phyloP scores from a whole-genome alignment of 1,284 basidiomycete genomes.

The Stereum hirsutum region DNA sequence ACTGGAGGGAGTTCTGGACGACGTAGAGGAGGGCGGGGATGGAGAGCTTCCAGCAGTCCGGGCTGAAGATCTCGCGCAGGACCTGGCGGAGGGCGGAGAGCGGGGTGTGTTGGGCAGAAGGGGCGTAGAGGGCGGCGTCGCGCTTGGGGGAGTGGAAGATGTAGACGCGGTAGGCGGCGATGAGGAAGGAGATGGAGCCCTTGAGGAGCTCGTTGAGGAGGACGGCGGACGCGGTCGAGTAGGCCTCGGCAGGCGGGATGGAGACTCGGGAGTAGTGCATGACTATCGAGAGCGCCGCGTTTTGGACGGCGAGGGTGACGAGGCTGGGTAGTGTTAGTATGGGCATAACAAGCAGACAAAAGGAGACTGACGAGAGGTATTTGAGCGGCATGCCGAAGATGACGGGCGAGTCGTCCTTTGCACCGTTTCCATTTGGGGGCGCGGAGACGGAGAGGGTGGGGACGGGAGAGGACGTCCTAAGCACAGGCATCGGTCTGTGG shows the following conservation, averaged over 20 bases:
- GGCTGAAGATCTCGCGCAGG: conserved; percentile 55
- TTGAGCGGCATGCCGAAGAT: conserved; percentile 51
- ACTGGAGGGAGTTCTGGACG: conserved; percentile 94
- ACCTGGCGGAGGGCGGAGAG: conserved; percentile 41
- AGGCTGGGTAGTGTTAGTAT: conserved; percentile 40
- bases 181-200: conserved; percentile 79
- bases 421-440: too few species aligned
- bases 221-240: conserved; percentile 91
- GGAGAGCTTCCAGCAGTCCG: conserved; percentile 81
- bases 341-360: conserved; percentile 1
- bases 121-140: conserved; percentile 18
- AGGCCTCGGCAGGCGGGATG: conserved; percentile 63
- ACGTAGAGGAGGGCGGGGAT: conserved; percentile 84
- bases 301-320: conserved; percentile 91
- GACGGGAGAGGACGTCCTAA: too few species aligned
- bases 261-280: conserved; percentile 95
- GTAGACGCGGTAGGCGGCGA: conserved; percentile 43
- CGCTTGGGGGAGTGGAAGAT: conserved; percentile 17
- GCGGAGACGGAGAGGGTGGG: too few species aligned
- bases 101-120: conserved; percentile 11
- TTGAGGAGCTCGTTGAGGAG: conserved; percentile 92
- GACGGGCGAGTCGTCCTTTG: conserved; percentile 22
- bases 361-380: conserved; percentile 53
- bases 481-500: too few species aligned
- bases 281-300: conserved; percentile 90